These are phyloP conservation scores for Cicer arietinum DNA, from an alignment of 306 rosid species.

Conservation along the genomic window DNA sequence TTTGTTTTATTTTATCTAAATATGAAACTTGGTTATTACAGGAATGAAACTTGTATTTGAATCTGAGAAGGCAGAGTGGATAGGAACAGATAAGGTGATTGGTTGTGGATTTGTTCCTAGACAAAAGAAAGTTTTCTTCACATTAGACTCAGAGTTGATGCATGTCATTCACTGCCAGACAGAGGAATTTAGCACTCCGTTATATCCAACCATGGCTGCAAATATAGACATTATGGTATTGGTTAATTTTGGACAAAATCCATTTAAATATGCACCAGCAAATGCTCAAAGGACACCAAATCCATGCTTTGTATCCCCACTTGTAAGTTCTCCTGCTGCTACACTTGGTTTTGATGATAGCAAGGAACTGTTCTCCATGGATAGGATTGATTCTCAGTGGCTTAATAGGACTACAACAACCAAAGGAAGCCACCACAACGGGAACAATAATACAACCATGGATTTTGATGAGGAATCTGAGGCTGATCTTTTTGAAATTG, in stretches of 20 bases:
- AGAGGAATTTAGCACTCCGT: conserved; percentile 75
- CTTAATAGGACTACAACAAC: conserved; percentile 52
- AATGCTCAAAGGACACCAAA: conserved; percentile 85
- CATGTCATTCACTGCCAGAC: conserved; percentile 76
- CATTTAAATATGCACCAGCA: conserved; percentile 79
- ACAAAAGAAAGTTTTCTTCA: conserved; percentile 91
- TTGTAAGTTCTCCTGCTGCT: conserved; percentile 50
- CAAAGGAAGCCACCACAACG: conserved; percentile 56
- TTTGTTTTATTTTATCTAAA: conserved; percentile 3
- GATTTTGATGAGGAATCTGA: conserved; percentile 64
- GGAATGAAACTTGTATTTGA: conserved; percentile 77
- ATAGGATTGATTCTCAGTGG: conserved; percentile 85
- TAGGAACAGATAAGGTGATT: conserved; percentile 69
- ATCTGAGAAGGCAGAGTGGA: conserved; percentile 81
- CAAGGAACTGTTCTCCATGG: conserved; percentile 95
- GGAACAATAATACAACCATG: conserved; percentile 32
- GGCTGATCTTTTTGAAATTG: conserved; percentile 62
- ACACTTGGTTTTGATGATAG: conserved; percentile 78
- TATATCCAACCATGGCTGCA: conserved; percentile 79
- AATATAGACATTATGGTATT: conserved; percentile 63
- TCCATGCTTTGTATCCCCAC: conserved; percentile 79
- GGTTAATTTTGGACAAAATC: conserved; percentile 84
- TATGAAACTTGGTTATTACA: conserved; percentile 40
- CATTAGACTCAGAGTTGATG: conserved; percentile 78
- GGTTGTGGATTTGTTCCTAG: conserved; percentile 95